Evolutionary conservation across 192 early-diverging fungal species (phyloP), one percentile per base, ranked within the genome.

Genomic region (Coemansia javaensis): DNA sequence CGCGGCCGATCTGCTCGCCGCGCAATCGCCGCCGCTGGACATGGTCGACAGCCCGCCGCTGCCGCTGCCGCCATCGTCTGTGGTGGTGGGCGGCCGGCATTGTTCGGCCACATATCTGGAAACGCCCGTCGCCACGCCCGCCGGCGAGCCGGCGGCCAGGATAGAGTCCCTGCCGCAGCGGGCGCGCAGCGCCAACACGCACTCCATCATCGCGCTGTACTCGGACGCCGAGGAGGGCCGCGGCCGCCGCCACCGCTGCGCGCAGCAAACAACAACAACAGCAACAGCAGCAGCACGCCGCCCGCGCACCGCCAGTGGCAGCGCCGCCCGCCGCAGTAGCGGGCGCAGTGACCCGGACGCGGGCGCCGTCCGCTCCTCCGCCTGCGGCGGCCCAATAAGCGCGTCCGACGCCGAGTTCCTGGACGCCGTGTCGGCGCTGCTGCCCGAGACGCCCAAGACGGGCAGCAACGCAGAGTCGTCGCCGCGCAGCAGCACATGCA

Each of bases 121-220:
- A 27, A 27, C 32, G 12, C 12, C 7, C 32, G 12, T 13, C 14
- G 9, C 32, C 12, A 10, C 32, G 3, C 9, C 12, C 7, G 7
- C 12, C 4, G 32, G 7, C 2, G 12, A 2, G 32, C 32, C 2
- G 32, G 12, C 32, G 4, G 32, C 32, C 7, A 2, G 32, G 2
- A 2, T 33, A 13, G 32, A 33, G 9, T 33, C 30, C 8, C 10
- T 16, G 20, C 16, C 38, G 30, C 38, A 17, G 3, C 4, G 1
- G 31, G 32, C 2, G 32, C 9, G 14, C 12, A 46, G 37, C 14
- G 36, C 36, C 20, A 31, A 46, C 7, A 34, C 67, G 4, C 49
- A 46, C 18, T 50, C 53, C 10, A 71, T 71, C 3, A 71, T 63
- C 20, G 60, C 51, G 24, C 37, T 71, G 30, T 71, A 71, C 21